Base-by-base conservation (phyloP, 768 basidiomycete genomes). In the Paxillus involutus region DNA sequence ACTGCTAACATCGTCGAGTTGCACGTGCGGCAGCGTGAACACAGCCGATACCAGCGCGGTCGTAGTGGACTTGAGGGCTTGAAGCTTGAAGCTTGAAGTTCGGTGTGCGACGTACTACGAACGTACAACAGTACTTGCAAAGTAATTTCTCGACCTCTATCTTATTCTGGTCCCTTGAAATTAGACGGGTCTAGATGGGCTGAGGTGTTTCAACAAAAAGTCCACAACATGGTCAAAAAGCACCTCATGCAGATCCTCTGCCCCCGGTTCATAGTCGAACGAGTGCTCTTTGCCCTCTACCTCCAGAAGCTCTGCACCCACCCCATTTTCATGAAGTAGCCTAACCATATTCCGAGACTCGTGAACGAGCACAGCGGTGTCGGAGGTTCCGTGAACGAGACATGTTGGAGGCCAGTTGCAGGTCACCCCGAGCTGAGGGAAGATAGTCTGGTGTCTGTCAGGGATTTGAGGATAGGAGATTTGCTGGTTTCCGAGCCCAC, bases 201-300 rank as follows among this genome's bases (percentile, higher is more conserved):
- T 13, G 30, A 45, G 21, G 24, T 30, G 44, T 7, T 32, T 30
- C 44, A 45, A 26, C n/a, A 45, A n/a, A 45, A 45, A 30, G 12
- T n/a, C 63, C n/a, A 60, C 63, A 17, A 74, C 69, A 26, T 56
- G 56, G 58, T 77, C 75, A 62, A 75, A 78, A 24, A 61, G 61
- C 19, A 59, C 42, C 3, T 75, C 71, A 59, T 74, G 74, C 49
- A 61, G 30, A 30, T 69, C 72, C 55, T 82, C 81, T 6, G 78
- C 80, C 19, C 63, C 64, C 14, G 70, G 64, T 30, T 66, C 73
- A 58, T 79, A 81, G 61, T 86, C 84, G 56, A 84, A 85, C 0
- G 78, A 77, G 59, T 86, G 84, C 47, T 83, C 80, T 55, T 68
- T 64, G 9, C 73, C 79, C 5, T 75, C 71, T 16, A 79, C 63